A percentile compares a stretch with the other conserved stretches of the same genome.
Conservation (phyloP, 2,329 filamentous ascomycete genomes). For the Monosporascus sp. region DNA sequence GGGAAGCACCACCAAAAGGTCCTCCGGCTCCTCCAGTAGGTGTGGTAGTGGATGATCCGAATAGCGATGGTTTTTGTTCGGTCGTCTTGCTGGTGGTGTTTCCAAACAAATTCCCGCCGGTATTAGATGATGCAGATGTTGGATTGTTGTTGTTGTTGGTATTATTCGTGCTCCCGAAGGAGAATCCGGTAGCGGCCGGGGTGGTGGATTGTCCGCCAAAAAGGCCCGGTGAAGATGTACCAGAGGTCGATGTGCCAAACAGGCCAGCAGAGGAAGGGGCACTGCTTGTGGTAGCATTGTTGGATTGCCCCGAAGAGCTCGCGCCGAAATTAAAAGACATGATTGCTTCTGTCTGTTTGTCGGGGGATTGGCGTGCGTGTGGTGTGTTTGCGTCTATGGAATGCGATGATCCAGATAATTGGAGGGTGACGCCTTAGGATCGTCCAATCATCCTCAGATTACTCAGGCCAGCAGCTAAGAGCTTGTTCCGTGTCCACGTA, state of each 20-base stretch:
- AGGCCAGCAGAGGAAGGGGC: conserved; percentile 34
- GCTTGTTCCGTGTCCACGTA: neutral
- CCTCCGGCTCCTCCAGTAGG: conserved; percentile 13
- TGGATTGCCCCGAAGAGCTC: conserved; percentile 22
- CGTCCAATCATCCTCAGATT: conserved; percentile 13
- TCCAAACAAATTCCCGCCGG: conserved; percentile 29
- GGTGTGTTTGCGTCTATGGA: conserved; percentile 9
- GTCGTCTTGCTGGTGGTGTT: conserved; percentile 24
- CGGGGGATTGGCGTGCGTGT: neutral
- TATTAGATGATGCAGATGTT: conserved; percentile 14
- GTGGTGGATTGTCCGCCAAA: conserved; percentile 10
- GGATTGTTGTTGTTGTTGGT: conserved; percentile 11
- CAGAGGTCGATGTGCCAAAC: conserved; percentile 32
- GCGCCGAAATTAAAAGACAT: conserved; percentile 32
- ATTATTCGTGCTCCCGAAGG: conserved; percentile 29
- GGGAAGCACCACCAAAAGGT: conserved; percentile 20
- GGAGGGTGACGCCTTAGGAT: conserved; percentile 2
- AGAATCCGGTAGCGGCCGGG: conserved; percentile 30
- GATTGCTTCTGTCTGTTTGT: conserved; percentile 8
- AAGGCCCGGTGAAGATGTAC: conserved; percentile 7
- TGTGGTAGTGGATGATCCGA: conserved; percentile 25
- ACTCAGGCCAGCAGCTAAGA: neutral
- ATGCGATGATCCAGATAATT: conserved; percentile 15
- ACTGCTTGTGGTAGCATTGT: conserved; percentile 33
- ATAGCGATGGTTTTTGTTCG: conserved; percentile 24